Evolutionary conservation across 1,139 yeast genomes (phyloP), one percentile per base, ranked within the genome.

Genomic region (Sugiyamaella sp.): DNA sequence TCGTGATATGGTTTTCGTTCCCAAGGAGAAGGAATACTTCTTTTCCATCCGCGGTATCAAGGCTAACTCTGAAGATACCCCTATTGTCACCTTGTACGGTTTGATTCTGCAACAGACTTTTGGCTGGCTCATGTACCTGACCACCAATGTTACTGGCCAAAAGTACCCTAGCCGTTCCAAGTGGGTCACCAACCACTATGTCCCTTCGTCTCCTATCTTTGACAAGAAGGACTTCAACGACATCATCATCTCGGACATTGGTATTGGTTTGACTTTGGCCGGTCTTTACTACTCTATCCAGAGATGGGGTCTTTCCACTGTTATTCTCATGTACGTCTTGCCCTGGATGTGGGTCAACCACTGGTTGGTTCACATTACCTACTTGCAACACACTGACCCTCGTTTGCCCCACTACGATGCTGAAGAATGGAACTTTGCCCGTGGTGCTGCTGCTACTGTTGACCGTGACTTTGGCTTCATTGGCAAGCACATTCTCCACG

Each of bases 381-480:
- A 78, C 72, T 79, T 88, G 66, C 96, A 88, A 72, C 96, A 88
- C 75, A 82, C 95, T 32, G 95, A 86, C 72, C 86, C 90, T 45
- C 72, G 82, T 16, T 77, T 87, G 77, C 89, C 96, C 46, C 96
- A 87, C 71, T 88, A 88, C 74, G 84, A 81, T 56, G 80, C 82
- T 53, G 71, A 72, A 35, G 83, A 85, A 72, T 88, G 96, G 96
- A 87, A 80, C 64, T 88, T 87, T 70, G 93, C 95, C 56, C 80
- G 90, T 66, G 96, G 96, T 63, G 95, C 96, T 24, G 90, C 93
- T 54, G 85, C 91, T 58, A 88, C 96, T 56, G 83, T 88, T 62
- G 96, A 88, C 73, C 81, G 96, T 69, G 82, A 87, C 65, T 86
- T 85, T 71, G 93, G 95, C 22, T 86, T 88, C 66, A 75, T 88